Evolutionary conservation across 768 basidiomycete genomes (phyloP).

Genomic region (Tylopilus intermedius): DNA sequence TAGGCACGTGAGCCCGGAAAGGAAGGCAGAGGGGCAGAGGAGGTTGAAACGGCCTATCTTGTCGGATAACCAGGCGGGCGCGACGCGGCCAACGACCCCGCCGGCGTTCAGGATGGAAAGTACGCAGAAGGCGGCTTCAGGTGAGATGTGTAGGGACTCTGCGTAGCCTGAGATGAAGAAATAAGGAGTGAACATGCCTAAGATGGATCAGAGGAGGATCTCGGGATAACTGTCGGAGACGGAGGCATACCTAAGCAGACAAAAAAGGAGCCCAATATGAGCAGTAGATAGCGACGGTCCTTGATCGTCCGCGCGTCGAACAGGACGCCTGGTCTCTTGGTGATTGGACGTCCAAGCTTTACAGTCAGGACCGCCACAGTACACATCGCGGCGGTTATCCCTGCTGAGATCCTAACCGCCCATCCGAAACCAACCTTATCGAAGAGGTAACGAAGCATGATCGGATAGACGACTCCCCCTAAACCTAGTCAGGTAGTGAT

Average conservation of each 20-base stretch:
- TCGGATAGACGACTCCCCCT: constrained; percentile 70
- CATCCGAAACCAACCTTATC: constrained; percentile 53
- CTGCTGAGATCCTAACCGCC: constrained; percentile 54
- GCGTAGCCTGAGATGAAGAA: constrained; percentile 66
- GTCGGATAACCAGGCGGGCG: constrained; percentile 62
- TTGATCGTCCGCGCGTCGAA: constrained; percentile 31
- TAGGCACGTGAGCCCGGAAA: constrained; percentile 57
- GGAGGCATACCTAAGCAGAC: constrained; percentile 52
- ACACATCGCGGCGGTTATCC: constrained; percentile 48
- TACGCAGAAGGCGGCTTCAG: constrained; percentile 45
- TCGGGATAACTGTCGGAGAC: background rate
- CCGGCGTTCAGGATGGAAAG: constrained; percentile 69
- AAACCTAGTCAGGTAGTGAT: constrained; percentile 18
- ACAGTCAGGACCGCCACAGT: constrained; percentile 45
- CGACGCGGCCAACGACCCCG: constrained; percentile 58
- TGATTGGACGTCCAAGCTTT: constrained; percentile 25
- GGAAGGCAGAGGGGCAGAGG: constrained; percentile 56
- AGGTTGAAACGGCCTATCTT: constrained; percentile 62
- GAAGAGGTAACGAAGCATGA: constrained; percentile 58
- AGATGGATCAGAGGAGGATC: constrained; percentile 1
- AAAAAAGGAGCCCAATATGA: constrained; percentile 51
- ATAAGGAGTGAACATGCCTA: constrained; percentile 68
- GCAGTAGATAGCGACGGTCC: constrained; percentile 49
- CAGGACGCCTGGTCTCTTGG: constrained; percentile 18
- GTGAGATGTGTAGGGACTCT: constrained; percentile 34